Evolutionary conservation across 2,329 filamentous ascomycete genomes (phyloP).

Genomic region (Aspergillus nomiae): DNA sequence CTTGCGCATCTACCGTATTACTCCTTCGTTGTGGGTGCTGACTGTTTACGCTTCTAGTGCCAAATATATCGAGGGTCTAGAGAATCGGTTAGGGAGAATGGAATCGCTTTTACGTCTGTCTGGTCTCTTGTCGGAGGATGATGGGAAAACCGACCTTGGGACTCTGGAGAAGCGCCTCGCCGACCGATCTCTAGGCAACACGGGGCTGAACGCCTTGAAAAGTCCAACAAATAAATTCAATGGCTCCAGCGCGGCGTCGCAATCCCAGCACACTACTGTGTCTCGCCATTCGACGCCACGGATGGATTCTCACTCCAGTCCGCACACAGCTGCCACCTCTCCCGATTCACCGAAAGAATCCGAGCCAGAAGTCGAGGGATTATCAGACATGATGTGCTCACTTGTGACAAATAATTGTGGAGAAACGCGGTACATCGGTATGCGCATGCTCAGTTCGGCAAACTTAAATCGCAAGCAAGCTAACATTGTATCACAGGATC

Average conservation of each 20-base stretch:
- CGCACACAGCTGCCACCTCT: slow-evolving; percentile 53
- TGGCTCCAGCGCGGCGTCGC: slow-evolving; percentile 27
- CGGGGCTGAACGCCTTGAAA: slow-evolving; percentile 36
- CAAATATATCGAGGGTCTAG: slow-evolving; percentile 95
- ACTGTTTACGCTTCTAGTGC: slow-evolving; percentile 58
- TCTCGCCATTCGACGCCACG: slow-evolving; percentile 51
- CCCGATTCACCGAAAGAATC: slow-evolving; percentile 56
- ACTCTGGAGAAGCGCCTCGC: slow-evolving; percentile 77
- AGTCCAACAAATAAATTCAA: slow-evolving; percentile 33
- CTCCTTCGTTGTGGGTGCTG: slow-evolving; percentile 9
- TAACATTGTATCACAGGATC: slow-evolving; percentile 62
- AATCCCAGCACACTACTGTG: slow-evolving; percentile 33
- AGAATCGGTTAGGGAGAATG: slow-evolving; percentile 94
- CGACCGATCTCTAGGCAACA: slow-evolving; percentile 47
- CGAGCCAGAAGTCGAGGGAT: slow-evolving; percentile 75
- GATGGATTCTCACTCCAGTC: slow-evolving; percentile 51
- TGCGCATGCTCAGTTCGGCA: slow-evolving; percentile 22
- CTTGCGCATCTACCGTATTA: neutral
- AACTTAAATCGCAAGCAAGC: neutral
- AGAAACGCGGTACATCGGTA: slow-evolving; percentile 94
- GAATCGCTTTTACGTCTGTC: slow-evolving; percentile 86
- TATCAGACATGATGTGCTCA: slow-evolving; percentile 99
- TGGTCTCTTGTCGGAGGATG: slow-evolving; percentile 82
- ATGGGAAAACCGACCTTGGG: slow-evolving; percentile 82
- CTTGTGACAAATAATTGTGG: slow-evolving; percentile 92